These are phyloP conservation scores for Camelina hispida DNA, from an alignment of 345 rosid species.

Conservation along the genomic window DNA sequence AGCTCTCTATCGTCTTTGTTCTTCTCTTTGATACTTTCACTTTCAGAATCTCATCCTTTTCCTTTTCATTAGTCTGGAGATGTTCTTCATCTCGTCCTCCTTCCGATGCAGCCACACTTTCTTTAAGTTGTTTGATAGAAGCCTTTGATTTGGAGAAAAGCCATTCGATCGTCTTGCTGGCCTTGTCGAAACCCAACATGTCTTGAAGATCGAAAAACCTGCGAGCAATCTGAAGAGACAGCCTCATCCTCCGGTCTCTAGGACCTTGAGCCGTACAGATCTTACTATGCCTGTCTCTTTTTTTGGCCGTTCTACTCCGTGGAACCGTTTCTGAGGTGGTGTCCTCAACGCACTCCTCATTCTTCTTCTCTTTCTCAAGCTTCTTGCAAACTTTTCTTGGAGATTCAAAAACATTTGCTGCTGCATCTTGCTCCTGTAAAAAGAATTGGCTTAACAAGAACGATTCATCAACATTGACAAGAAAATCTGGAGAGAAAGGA, in stretches of 20 bases:
- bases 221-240: constrained; percentile 71
- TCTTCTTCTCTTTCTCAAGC: constrained; percentile 20
- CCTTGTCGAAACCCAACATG: constrained; percentile 78
- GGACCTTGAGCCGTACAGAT: constrained; percentile 77
- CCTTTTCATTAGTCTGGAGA: constrained; percentile 19
- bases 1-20: constrained; percentile 29
- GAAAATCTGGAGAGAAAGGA: constrained; percentile 32
- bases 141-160: constrained; percentile 70
- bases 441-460: constrained; percentile 36
- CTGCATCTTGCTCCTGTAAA: constrained; percentile 37
- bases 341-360: constrained; percentile 33
- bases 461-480: constrained; percentile 28
- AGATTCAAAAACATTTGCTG: constrained; percentile 17
- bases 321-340: constrained; percentile 31
- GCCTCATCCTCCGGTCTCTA: constrained; percentile 75
- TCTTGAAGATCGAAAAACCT: constrained; percentile 81
- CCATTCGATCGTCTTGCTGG: constrained; percentile 85
- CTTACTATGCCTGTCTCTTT: constrained; percentile 84
- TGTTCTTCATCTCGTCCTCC: constrained; percentile 21
- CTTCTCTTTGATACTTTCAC: constrained; percentile 31
- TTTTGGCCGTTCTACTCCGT: constrained; percentile 52
- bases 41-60: constrained; percentile 26
- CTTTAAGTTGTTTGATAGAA: constrained; percentile 66
- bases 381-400: constrained; percentile 24
- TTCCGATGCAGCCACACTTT: constrained; percentile 39